These are phyloP conservation scores for Nitzschia inconspicua DNA, from an alignment of 108 stramenopile species.

Conservation along the genomic window DNA sequence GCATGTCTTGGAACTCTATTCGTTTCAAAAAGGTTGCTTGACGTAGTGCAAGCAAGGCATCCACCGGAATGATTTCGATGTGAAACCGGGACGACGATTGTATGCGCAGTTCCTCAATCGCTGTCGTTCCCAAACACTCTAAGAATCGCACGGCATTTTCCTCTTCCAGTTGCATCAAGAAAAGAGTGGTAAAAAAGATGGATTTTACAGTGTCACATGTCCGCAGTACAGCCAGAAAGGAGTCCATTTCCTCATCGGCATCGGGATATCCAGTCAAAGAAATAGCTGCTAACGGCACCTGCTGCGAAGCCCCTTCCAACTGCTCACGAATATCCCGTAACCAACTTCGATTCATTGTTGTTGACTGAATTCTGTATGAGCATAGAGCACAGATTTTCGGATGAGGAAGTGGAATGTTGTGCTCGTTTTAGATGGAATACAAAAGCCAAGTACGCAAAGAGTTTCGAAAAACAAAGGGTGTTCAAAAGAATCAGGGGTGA, in stretches of 20 bases:
- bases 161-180: conserved; percentile 5
- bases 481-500: too few species aligned
- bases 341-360: too few species aligned
- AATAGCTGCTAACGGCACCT: too few species aligned
- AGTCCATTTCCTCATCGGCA: conserved; percentile 17
- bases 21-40: neutral
- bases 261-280: too few species aligned
- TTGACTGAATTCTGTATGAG: too few species aligned
- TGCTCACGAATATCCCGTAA: too few species aligned
- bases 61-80: conserved; percentile 8
- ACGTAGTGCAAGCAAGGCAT: conserved; percentile 7
- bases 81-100: conserved; percentile 17
- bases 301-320: too few species aligned
- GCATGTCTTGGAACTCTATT: conserved; percentile 17
- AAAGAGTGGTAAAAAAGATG: conserved; percentile 7
- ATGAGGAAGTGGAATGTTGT: too few species aligned
- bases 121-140: neutral
- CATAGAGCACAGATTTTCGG: too few species aligned
- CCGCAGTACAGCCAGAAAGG: neutral
- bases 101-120: conserved; percentile 1
- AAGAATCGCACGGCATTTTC: conserved; percentile 12
- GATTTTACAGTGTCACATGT: neutral
- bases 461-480: too few species aligned
- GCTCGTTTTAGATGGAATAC: too few species aligned
- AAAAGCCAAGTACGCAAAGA: too few species aligned